phyloP scores from a whole-genome alignment of 2,329 filamentous ascomycete species.

The Verticillium longisporum region DNA sequence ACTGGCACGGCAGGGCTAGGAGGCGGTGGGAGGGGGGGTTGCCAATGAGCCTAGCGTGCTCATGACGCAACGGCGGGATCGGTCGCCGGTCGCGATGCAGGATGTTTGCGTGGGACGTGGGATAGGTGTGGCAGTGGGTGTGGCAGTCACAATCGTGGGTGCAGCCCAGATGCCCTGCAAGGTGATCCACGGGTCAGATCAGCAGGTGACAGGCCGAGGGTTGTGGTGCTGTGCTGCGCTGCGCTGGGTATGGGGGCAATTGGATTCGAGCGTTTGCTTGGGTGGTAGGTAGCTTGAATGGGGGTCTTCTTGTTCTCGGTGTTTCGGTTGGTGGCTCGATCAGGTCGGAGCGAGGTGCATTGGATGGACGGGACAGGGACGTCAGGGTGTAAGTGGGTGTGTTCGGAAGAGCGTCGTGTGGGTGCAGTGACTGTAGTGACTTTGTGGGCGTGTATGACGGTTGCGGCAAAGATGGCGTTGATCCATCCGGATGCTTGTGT shows the following conservation, averaged over 20 bases:
- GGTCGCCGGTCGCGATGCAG: constrained; percentile 1
- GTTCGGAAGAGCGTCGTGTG: neutral
- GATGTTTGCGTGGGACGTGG: neutral
- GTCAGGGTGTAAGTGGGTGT: neutral
- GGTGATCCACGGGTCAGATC: neutral
- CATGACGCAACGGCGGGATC: constrained; percentile 4
- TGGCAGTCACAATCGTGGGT: neutral
- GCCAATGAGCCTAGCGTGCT: constrained; percentile 1
- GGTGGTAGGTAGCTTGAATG: neutral
- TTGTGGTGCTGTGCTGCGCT: neutral
- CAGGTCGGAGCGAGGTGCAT: neutral
- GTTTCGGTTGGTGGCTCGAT: neutral
- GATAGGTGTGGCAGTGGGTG: too few relatives aligned
- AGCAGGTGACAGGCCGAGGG: neutral
- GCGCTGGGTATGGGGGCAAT: neutral
- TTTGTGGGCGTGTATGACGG: neutral
- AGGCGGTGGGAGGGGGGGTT: neutral
- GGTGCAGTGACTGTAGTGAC: neutral
- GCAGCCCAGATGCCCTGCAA: neutral
- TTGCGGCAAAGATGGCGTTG: neutral
- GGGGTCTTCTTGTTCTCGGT: neutral
- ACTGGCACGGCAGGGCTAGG: neutral
- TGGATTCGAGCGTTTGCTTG: neutral
- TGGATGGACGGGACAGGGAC: neutral
- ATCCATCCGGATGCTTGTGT: neutral